Base-by-base conservation (phyloP, 2,329 filamentous ascomycete genomes). In the Tetracladium maxilliforme region DNA sequence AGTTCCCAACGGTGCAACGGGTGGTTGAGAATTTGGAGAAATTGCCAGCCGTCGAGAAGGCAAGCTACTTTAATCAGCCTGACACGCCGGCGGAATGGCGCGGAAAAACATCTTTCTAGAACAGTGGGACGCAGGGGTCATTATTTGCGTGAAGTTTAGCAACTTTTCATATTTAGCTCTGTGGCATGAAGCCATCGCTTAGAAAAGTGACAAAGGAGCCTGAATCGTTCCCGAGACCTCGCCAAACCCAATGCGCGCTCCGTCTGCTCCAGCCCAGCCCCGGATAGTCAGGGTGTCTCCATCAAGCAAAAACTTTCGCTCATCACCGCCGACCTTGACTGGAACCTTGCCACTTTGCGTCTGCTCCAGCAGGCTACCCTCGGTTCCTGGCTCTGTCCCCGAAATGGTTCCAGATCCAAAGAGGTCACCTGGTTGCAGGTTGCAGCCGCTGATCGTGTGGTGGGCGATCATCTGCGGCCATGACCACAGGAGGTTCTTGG, bases 401-500 rank as follows among this genome's bases (percentile, higher is more conserved):
- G 68, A 75, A 38, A 90, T 87, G 2, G 81, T 90, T 4, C 81
- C 81, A 3, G 75, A 81, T 3, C 79, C 81, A 6, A 90, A 52
- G 26, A 90, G 48, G 42, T 90, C 80, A 17, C 80, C 80, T 0
- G 72, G 64, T 23, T 70, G 64, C 58, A 90, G 61, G 4, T 72
- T 70, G 45, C 80, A 90, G 6, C 80, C 80, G 2, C 74, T 78
- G 23, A 81, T 63, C 2, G 74, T 71, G 44, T 87, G 80, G 44
- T 87, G 80, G 2, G 80, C 68, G 20, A 87, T 57, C 78, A 86
- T 84, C 46, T 87, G 80, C 5, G 76, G 67, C 51, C 86, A 87
- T 0, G 77, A 84, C 62, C 72, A 87, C n/a, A 87, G 58, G 8
- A 87, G 56, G 40, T 86, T 65, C 35, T 59, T 66, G 7, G 71